Evolutionary conservation across 805 yeast species (phyloP).

Genomic region (Kluyveromyces siamensis): DNA sequence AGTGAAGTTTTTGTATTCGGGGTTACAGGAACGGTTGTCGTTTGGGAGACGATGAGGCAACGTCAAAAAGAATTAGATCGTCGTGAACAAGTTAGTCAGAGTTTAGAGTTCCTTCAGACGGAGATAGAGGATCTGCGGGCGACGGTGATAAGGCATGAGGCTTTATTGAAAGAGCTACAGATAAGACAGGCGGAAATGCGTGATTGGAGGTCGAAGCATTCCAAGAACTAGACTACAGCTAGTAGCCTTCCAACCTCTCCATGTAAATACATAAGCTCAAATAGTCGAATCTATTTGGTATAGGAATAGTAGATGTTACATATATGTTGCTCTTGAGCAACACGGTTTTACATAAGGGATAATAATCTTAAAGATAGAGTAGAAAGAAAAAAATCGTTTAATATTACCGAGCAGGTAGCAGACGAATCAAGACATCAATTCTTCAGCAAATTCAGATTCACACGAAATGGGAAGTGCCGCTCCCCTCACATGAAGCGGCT

Average conservation of each 20-base stretch:
- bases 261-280: not conserved
- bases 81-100: constrained; percentile 62
- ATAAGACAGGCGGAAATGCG: not conserved
- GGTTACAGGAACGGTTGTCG: constrained; percentile 69
- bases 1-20: constrained; percentile 71
- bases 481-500: not conserved
- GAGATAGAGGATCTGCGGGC: constrained; percentile 52
- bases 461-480: not conserved
- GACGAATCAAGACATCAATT: not conserved
- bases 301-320: not conserved
- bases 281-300: not conserved
- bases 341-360: not conserved
- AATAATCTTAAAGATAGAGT: not conserved
- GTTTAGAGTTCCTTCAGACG: constrained; percentile 57
- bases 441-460: not conserved
- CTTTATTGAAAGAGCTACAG: not conserved
- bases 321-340: not conserved
- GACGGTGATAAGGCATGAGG: not conserved
- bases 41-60: constrained; percentile 63
- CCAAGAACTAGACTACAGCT: not conserved
- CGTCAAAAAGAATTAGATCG: constrained; percentile 53
- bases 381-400: not conserved
- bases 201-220: not conserved
- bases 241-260: no score
- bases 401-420: not conserved